Base-by-base conservation (phyloP, 345 rosid species). In the Combretum micranthum region DNA sequence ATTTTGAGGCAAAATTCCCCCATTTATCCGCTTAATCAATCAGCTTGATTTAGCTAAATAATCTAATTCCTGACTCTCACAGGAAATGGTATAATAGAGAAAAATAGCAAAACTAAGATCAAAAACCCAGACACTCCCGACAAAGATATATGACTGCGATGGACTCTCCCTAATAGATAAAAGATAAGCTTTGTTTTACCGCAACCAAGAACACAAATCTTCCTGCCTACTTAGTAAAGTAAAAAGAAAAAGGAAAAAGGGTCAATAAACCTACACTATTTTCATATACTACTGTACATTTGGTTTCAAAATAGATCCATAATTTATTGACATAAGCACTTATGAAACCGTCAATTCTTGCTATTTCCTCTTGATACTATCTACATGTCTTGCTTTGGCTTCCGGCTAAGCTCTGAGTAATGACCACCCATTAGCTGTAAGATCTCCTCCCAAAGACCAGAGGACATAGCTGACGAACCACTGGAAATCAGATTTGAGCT, bases 351-450 rank as follows among this genome's bases (percentile, higher is more conserved):
- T 46, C 17, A 22, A 15, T 43, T 53, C 51, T 52, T 52, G 12
- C 20, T 52, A 15, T 20, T 16, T 16, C 50, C 39, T 16, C 12
- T 12, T 13, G 20, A 37, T 18, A 42, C 21, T 54, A 66, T 60
- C 78, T 83, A 92, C 59, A 70, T 67, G 59, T 92, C 96, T 64
- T 83, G 89, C 77, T 83, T 88, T 1, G 96, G 96, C 67, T 89
- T 88, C 44, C 88, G 76, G 87, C 90, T 88, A 62, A 92, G 71
- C 65, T 92, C 97, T 0, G 89, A 84, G 82, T 86, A 88, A 32
- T 69, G 83, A 52, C 93, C 97, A 4, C 95, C 97, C 97, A 88
- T 88, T 51, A 80, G 79, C 79, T 83, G 90, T 82, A 92, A 80
- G 64, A 88, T 85, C 83, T 86, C 95, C 71, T 84, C 82, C 98